Percentiles rank a stretch among this genome's conserved stretches.
Evolutionary conservation across 2,329 filamentous ascomycete genomes (phyloP).

Genomic region (Aspergillus costaricaensis): DNA sequence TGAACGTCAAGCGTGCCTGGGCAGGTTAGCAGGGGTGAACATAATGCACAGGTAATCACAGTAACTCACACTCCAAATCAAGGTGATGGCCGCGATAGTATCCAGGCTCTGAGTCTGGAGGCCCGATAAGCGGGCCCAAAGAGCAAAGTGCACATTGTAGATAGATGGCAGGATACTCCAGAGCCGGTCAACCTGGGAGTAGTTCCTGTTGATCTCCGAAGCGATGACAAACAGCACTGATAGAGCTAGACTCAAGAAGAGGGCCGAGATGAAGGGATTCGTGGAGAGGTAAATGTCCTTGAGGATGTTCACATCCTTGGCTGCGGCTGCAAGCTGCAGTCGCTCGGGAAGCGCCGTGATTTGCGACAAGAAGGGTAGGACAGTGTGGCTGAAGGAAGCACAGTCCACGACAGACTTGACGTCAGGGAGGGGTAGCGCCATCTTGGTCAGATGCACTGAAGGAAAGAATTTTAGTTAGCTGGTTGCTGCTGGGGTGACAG

Average conservation of each 20-base stretch:
- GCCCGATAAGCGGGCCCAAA: constrained; percentile 78
- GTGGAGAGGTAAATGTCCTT: constrained; percentile 75
- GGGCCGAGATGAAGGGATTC: constrained; percentile 78
- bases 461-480: background rate
- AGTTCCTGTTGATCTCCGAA: constrained; percentile 88
- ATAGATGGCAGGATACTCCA: constrained; percentile 89
- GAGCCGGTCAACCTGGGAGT: constrained; percentile 90
- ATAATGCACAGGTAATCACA: background rate
- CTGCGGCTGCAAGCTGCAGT: constrained; percentile 61
- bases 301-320: constrained; percentile 63
- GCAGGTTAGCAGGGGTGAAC: constrained; percentile 20
- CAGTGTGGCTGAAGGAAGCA: constrained; percentile 71
- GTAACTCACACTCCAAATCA: constrained; percentile 73
- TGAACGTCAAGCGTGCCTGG: constrained; percentile 81
- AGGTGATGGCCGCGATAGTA: constrained; percentile 68
- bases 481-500: constrained; percentile 8
- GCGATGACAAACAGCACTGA: constrained; percentile 70
- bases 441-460: constrained; percentile 14
- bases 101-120: constrained; percentile 71
- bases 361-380: constrained; percentile 73
- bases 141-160: constrained; percentile 79
- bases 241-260: constrained; percentile 72
- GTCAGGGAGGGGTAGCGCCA: constrained; percentile 68
- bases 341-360: constrained; percentile 69
- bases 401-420: constrained; percentile 72